A percentile compares a stretch with the other conserved stretches of the same genome.
phyloP scores from a whole-genome alignment of 495 filamentous ascomycete genomes.

The Penicillium psychrofluorescens region DNA sequence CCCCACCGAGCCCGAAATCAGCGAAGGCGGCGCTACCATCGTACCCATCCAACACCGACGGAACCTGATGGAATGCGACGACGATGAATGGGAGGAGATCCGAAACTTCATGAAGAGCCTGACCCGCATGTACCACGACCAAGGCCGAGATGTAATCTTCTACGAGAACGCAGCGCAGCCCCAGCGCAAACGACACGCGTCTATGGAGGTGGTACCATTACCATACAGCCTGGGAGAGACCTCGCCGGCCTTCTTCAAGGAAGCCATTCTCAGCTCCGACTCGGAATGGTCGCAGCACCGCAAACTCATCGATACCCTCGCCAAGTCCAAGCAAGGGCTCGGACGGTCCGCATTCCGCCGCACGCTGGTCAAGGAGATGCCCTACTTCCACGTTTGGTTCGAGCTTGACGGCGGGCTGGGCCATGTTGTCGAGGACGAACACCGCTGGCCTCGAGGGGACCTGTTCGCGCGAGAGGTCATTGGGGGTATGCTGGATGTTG shows the following conservation, averaged over 20 bases:
- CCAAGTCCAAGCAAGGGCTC: constrained; percentile 57
- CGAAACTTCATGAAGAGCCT: constrained; percentile 98
- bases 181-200: constrained; percentile 71
- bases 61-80: constrained; percentile 94
- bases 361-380: constrained; percentile 89
- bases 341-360: constrained; percentile 79
- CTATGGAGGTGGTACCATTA: constrained; percentile 79
- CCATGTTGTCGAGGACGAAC: constrained; percentile 83
- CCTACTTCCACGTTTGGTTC: constrained; percentile 98
- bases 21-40: constrained; percentile 74
- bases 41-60: constrained; percentile 81
- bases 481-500: constrained; percentile 86
- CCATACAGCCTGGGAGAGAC: constrained; percentile 83
- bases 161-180: constrained; percentile 93
- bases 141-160: constrained; percentile 86
- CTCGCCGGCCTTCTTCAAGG: constrained; percentile 90
- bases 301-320: constrained; percentile 84
- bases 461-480: constrained; percentile 88
- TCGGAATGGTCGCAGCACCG: constrained; percentile 94
- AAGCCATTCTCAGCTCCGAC: constrained; percentile 81
- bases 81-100: constrained; percentile 98
- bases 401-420: constrained; percentile 84
- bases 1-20: constrained; percentile 84
- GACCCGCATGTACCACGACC: constrained; percentile 85
- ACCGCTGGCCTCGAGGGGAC: constrained; percentile 86